A percentile compares a stretch with the other conserved stretches of the same genome.
Conservation (phyloP, 2,329 filamentous ascomycete genomes). For the Neophaeococcomyces mojaviensis region DNA sequence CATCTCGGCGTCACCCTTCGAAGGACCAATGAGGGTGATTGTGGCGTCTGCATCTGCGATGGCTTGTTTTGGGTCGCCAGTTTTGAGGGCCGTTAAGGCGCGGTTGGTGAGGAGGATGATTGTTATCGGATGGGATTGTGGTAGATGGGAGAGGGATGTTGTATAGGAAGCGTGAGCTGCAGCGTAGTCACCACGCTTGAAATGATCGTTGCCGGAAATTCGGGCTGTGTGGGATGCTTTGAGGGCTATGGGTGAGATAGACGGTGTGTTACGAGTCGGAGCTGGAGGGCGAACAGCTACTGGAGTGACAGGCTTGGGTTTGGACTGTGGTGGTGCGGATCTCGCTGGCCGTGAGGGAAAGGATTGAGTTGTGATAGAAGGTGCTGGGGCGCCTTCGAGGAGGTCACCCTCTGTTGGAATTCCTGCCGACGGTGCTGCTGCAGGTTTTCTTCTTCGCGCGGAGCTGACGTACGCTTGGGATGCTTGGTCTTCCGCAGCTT, state of each 20-base stretch:
- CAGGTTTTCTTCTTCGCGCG: constrained; percentile 66
- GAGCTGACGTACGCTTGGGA: constrained; percentile 82
- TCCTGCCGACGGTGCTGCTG: constrained; percentile 39
- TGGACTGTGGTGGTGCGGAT: constrained; percentile 29
- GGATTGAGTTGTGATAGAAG: constrained; percentile 16
- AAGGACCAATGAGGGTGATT: constrained; percentile 68
- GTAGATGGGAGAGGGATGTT: constrained; percentile 65
- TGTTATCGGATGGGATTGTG: constrained; percentile 68
- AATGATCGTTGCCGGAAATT: constrained; percentile 73
- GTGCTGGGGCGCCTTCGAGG: constrained; percentile 43
- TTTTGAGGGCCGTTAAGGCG: constrained; percentile 82
- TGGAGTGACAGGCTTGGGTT: constrained; percentile 35
- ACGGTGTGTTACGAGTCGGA: constrained; percentile 49
- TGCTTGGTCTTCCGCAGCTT: constrained; percentile 70
- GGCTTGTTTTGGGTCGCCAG: constrained; percentile 81
- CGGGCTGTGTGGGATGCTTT: constrained; percentile 71
- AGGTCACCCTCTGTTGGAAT: constrained; percentile 53
- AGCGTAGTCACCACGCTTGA: constrained; percentile 89
- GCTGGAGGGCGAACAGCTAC: constrained; percentile 41
- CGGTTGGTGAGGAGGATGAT: constrained; percentile 91
- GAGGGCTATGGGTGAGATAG: constrained; percentile 61
- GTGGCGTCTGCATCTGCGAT: constrained; percentile 78
- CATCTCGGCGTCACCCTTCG: constrained; percentile 69
- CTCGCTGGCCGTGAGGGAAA: constrained; percentile 29
- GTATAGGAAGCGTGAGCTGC: constrained; percentile 78